phyloP scores from a whole-genome alignment of 495 filamentous ascomycete genomes.

The Aspergillus nidulans region DNA sequence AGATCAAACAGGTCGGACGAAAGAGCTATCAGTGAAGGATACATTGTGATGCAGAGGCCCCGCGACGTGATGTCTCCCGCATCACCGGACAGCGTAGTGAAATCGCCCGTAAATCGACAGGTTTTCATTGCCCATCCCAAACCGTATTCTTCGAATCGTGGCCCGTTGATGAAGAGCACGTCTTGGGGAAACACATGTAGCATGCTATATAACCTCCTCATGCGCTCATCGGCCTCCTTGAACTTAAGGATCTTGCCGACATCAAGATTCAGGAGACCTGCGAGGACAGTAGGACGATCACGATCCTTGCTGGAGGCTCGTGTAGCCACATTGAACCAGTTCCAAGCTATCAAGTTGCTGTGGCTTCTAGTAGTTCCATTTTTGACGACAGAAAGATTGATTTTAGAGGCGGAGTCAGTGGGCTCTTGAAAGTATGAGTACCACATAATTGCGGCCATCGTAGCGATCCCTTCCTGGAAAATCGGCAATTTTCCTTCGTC shows the following conservation, averaged over 20 bases:
- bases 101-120: neutral
- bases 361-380: neutral
- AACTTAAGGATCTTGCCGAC: neutral
- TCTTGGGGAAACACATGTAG: neutral
- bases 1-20: neutral
- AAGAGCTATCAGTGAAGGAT: neutral
- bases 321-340: neutral
- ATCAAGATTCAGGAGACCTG: neutral
- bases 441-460: neutral
- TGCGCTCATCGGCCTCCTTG: neutral
- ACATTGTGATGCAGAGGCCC: neutral
- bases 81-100: neutral
- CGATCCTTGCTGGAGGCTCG: neutral
- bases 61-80: neutral
- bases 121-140: neutral
- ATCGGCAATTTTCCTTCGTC: neutral
- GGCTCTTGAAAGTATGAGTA: neutral
- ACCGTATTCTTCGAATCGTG: neutral
- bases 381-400: neutral
- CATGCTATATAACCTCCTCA: neutral
- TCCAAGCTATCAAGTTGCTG: neutral
- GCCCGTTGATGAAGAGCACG: neutral
- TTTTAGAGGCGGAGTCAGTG: neutral
- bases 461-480: neutral
- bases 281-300: neutral